phyloP scores from a whole-genome alignment of 768 basidiomycete genomes.

The Serendipita vermifera region DNA sequence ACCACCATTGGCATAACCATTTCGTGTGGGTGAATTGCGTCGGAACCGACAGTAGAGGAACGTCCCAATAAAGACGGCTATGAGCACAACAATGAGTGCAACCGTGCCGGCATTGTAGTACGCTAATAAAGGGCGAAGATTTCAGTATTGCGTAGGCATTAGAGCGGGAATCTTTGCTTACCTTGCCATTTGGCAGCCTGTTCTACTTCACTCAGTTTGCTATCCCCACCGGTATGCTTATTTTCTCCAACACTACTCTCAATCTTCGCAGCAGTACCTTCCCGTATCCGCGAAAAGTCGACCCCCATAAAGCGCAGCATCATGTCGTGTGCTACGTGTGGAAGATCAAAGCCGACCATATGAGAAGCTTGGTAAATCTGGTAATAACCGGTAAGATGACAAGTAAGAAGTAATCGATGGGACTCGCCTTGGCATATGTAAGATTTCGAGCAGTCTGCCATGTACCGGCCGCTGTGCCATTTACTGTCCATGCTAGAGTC shows the following conservation, averaged over 20 bases:
- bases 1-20: conserved; percentile 28
- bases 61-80: conserved; percentile 50
- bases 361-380: conserved; percentile 90
- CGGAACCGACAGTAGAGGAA: conserved; percentile 72
- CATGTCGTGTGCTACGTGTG: conserved; percentile 89
- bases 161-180: conserved; percentile 22
- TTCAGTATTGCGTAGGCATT: neutral
- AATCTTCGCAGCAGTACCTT: conserved; percentile 58
- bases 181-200: conserved; percentile 81
- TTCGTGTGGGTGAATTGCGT: conserved; percentile 25
- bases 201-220: conserved; percentile 63
- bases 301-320: conserved; percentile 94
- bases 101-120: conserved; percentile 91
- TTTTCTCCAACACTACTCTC: conserved; percentile 67
- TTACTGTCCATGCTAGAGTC: conserved; percentile 63
- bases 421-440: conserved; percentile 75
- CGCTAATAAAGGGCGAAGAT: conserved; percentile 32
- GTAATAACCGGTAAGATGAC: neutral
- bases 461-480: conserved; percentile 65
- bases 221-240: conserved; percentile 31
- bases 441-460: conserved; percentile 86
- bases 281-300: conserved; percentile 69
- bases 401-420: neutral
- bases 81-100: conserved; percentile 65
- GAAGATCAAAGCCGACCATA: conserved; percentile 86